Base-by-base conservation (phyloP, 2,329 filamentous ascomycete genomes). In the Penicillium hordei region DNA sequence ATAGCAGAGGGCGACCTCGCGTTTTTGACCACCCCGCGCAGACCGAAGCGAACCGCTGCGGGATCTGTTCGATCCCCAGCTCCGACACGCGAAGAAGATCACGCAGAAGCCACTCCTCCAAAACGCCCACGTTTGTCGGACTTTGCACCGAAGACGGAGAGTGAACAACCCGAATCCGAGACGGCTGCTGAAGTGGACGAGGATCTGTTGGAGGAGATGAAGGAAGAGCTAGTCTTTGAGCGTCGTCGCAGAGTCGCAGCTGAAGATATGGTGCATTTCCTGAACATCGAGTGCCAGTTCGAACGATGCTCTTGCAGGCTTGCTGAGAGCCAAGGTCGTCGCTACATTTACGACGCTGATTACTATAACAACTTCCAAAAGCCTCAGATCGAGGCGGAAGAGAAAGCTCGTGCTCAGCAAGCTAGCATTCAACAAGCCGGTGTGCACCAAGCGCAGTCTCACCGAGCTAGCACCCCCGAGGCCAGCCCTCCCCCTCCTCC, bases 211-310 rank as follows among this genome's bases (percentile, higher is more conserved):
- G 66, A 73, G 3, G 67, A 73, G 2, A 61, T 80, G 12, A 76
- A 80, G 57, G 76, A 82, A 43, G 79, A 85, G 55, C 75, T 87
- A 4, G 68, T 74, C 27, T 70, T 71, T 31, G 84, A 87, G 69
- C 78, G 76, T 63, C 76, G 76, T 44, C 72, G 80, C 54, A 77
- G 83, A 59, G 70, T 75, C 54, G 77, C 81, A 29, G 83, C 83
- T 0, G 80, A 86, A 61, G 83, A 85, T 31, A 79, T 85, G 73
- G 76, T 86, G 3, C 69, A 80, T 33, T 80, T 79, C 59, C 65
- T 81, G 70, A 77, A 77, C 45, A 76, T 81, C 66, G 78, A 81
- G 61, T 82, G 79, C 55, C 77, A 80, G 60, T 80, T 81, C 59
- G 72, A 77, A 56, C 70, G 73, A 52, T 82, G 79, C 65, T 75